Conservation (phyloP, 768 basidiomycete species). For the Tricholoma terreum region DNA sequence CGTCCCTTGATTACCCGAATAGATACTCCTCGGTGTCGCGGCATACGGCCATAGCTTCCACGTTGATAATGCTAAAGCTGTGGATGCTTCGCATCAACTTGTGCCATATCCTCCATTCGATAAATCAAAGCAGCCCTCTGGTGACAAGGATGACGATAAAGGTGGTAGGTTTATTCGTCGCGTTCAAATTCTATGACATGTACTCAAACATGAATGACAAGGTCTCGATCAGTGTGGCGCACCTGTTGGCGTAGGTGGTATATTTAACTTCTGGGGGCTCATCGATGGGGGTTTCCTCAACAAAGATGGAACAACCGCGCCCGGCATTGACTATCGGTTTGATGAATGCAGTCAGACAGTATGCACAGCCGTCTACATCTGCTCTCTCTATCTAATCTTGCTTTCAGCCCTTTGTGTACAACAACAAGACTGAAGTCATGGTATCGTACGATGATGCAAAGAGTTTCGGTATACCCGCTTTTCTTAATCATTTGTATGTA, state of each 20-base stretch:
- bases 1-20: neutral
- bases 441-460: constrained; percentile 65
- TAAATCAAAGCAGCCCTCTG: constrained; percentile 38
- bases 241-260: constrained; percentile 38
- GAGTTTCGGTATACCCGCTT: constrained; percentile 45
- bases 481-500: too few relatives aligned
- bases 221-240: constrained; percentile 49
- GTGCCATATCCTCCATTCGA: constrained; percentile 50
- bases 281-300: constrained; percentile 53
- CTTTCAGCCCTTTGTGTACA: constrained; percentile 64
- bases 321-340: constrained; percentile 52
- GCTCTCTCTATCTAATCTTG: neutral
- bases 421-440: constrained; percentile 48
- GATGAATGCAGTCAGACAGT: constrained; percentile 77
- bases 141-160: constrained; percentile 48
- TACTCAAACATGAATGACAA: constrained; percentile 4
- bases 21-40: constrained; percentile 77
- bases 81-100: constrained; percentile 29
- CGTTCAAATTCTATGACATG: neutral
- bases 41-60: constrained; percentile 75
- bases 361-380: constrained; percentile 21
- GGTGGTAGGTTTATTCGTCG: constrained; percentile 22
- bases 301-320: constrained; percentile 39
- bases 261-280: constrained; percentile 62
- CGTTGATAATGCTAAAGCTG: constrained; percentile 39